phyloP scores from a whole-genome alignment of 768 basidiomycete genomes.

The Suillus sp. region DNA sequence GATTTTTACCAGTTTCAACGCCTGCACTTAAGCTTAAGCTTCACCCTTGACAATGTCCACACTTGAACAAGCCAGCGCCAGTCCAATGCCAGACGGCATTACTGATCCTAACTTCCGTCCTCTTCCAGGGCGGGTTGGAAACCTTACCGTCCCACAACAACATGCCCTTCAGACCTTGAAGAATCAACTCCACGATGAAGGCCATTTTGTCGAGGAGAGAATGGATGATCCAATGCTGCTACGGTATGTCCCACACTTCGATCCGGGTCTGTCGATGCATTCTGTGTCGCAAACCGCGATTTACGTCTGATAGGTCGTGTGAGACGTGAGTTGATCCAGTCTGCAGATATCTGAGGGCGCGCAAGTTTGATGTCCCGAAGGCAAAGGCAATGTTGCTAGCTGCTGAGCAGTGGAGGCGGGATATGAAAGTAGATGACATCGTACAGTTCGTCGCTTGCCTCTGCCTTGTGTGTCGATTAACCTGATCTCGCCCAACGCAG shows the following conservation, averaged over 20 bases:
- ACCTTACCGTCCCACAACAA: slow-evolving; percentile 64
- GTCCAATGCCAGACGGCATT: slow-evolving; percentile 56
- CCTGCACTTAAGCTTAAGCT: slow-evolving; percentile 3
- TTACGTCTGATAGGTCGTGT: slow-evolving; percentile 19
- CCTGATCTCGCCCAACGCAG: slow-evolving; percentile 38
- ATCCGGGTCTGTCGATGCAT: slow-evolving; percentile 6
- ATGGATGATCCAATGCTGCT: slow-evolving; percentile 75
- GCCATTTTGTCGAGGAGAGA: slow-evolving; percentile 58
- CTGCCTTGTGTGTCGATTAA: background rate
- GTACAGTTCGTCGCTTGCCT: slow-evolving; percentile 49
- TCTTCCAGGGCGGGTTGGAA: slow-evolving; percentile 76
- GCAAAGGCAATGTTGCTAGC: slow-evolving; percentile 83
- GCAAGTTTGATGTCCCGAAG: slow-evolving; percentile 85
- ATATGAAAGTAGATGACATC: slow-evolving; percentile 80
- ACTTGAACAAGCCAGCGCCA: slow-evolving; percentile 48
- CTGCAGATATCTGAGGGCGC: slow-evolving; percentile 83
- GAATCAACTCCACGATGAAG: slow-evolving; percentile 61
- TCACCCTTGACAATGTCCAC: slow-evolving; percentile 30
- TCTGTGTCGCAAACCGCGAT: slow-evolving; percentile 14
- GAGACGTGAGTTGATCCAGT: background rate
- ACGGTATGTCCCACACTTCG: slow-evolving; percentile 43
- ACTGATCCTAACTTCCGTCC: slow-evolving; percentile 69
- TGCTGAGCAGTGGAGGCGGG: slow-evolving; percentile 88
- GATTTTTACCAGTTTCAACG: slow-evolving; percentile 8
- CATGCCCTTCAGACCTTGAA: slow-evolving; percentile 70